Base-by-base conservation (phyloP, 2,329 filamentous ascomycete species). In the Penicillium sp. region DNA sequence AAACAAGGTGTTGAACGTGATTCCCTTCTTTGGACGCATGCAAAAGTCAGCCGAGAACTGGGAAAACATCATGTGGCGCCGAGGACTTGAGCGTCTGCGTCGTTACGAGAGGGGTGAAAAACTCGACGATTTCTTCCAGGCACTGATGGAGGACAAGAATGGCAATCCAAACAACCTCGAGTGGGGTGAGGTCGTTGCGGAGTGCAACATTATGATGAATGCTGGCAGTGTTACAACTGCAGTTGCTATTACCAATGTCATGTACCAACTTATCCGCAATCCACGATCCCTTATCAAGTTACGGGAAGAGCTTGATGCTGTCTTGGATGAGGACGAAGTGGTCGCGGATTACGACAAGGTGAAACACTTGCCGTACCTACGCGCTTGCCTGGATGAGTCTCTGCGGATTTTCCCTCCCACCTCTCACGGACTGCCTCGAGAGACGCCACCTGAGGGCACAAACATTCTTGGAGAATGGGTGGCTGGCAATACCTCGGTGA, bases 61-160 rank as follows among this genome's bases (percentile, higher is more conserved):
- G 64, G 65, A 66, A 7, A 64, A 64, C 50, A 68, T 83, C 46
- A 75, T 80, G 2, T 71, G 74, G 45, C 75, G 77, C 36, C 76
- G 76, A 1, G 71, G 78, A 0, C 73, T 67, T 37, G 50, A 62
- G 45, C 61, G 64, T 21, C 61, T 67, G 3, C 56, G 64, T 4
- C 65, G 67, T 15, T 66, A 70, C 53, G 61, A 75, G 18, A 68
- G 68, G 0, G 81, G 82, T 20, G 82, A 85, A 64, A 80, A 79
- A 53, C 72, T 84, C 0, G 77, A 82, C 37, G 83, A 85, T 58
- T 84, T 85, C 67, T 84, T 85, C 70, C 72, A 78, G 46, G 73
- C 75, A 0, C 63, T 85, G 4, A 81, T 85, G 78, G 78, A 79
- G 40, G 75, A 77, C 54, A 78, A 77, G 54, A 74, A 75, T 32